Percentiles rank a stretch among this genome's conserved stretches.
These are phyloP conservation scores for Sinapis alba DNA, from an alignment of 441 rosid species.

Conservation along the genomic window DNA sequence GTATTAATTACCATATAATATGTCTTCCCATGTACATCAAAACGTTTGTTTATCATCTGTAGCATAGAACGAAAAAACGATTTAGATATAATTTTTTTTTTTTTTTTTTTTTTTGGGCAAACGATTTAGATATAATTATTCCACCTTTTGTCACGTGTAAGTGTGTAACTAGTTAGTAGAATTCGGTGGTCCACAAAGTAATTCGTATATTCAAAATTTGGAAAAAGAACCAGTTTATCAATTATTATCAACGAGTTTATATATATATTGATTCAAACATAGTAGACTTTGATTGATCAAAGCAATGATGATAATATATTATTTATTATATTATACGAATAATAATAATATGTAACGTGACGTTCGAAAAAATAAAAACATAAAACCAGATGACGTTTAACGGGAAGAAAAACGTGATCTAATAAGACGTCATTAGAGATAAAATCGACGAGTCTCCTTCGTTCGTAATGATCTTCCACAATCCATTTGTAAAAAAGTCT, in stretches of 20 bases:
- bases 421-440: conserved; percentile 1
- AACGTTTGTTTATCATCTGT: neutral
- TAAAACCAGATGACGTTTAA: conserved; percentile 9
- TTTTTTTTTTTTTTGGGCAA: too few relatives aligned
- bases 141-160: neutral
- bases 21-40: neutral
- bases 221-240: neutral
- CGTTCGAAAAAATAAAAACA: conserved; percentile 9
- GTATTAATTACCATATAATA: neutral
- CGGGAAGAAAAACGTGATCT: neutral
- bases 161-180: neutral
- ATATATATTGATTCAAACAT: conserved; percentile 25
- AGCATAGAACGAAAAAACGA: neutral
- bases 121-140: neutral
- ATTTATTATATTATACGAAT: neutral
- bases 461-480: conserved; percentile 11
- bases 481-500: neutral
- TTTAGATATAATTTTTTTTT: too few relatives aligned
- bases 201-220: conserved; percentile 9
- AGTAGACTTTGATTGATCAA: conserved; percentile 26
- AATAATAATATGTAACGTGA: conserved; percentile 1
- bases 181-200: neutral
- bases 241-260: neutral
- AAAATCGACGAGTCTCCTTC: neutral
- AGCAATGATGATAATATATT: neutral